phyloP scores from a whole-genome alignment of 2,329 filamentous ascomycete genomes.

The Aspergillus udagawae region DNA sequence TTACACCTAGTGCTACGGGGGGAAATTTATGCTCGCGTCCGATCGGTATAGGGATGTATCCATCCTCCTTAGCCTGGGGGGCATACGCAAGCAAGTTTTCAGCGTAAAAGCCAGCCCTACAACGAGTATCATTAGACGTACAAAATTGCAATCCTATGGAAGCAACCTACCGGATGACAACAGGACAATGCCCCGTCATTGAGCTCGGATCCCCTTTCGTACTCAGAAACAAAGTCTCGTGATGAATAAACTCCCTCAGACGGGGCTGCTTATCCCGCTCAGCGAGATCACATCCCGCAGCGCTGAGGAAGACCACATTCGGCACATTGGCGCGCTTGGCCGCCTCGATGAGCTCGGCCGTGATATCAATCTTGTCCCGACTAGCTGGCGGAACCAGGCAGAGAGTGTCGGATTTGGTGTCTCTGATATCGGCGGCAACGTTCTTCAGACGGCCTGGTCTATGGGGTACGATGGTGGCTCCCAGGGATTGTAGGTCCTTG shows the following conservation, averaged over 20 bases:
- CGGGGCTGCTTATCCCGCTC: constrained; percentile 47
- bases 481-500: constrained; percentile 41
- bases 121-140: background rate
- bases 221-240: constrained; percentile 43
- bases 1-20: constrained; percentile 46
- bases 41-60: constrained; percentile 45
- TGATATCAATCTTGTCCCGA: constrained; percentile 45
- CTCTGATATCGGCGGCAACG: constrained; percentile 39
- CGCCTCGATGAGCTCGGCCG: constrained; percentile 43
- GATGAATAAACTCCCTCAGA: constrained; percentile 50
- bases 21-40: constrained; percentile 49
- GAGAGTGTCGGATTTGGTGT: constrained; percentile 45
- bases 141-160: background rate
- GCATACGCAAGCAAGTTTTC: constrained; percentile 51
- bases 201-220: constrained; percentile 43
- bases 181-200: constrained; percentile 41
- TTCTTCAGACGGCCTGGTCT: constrained; percentile 39
- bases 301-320: constrained; percentile 48
- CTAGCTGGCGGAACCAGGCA: constrained; percentile 49
- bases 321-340: constrained; percentile 43
- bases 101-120: constrained; percentile 49
- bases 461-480: constrained; percentile 43
- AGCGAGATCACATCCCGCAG: constrained; percentile 49
- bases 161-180: constrained; percentile 39
- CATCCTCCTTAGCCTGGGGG: constrained; percentile 44